phyloP scores from a whole-genome alignment of 2,329 filamentous ascomycete species.

The Bipolaris oryzae region DNA sequence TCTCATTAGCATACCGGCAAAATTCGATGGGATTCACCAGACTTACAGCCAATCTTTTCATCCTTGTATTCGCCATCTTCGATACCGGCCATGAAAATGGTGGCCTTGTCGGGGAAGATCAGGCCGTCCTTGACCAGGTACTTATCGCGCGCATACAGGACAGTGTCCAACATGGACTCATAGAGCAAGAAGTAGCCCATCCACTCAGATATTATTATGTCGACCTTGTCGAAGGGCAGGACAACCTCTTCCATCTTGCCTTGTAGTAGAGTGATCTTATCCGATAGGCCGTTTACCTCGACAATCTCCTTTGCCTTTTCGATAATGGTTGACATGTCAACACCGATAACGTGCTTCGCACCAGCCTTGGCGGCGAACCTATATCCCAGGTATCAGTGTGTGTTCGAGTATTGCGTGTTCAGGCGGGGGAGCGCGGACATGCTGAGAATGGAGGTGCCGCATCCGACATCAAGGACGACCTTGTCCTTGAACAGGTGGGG shows the following conservation, averaged over 20 bases:
- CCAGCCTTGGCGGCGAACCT: slow-evolving; percentile 98
- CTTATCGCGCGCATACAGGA: slow-evolving; percentile 92
- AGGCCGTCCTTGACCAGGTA: slow-evolving; percentile 86
- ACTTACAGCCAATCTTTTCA: slow-evolving; percentile 94
- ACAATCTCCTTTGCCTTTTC: slow-evolving; percentile 98
- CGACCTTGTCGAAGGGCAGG: slow-evolving; percentile 91
- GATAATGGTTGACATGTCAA: slow-evolving; percentile 99
- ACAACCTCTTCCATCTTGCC: slow-evolving; percentile 99
- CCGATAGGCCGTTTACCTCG: slow-evolving; percentile 83
- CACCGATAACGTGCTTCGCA: slow-evolving; percentile 97
- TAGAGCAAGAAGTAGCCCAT: slow-evolving; percentile 99
- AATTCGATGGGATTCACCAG: neutral
- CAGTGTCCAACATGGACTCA: slow-evolving; percentile 98
- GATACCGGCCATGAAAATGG: slow-evolving; percentile 94
- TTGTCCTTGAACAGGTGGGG: slow-evolving; percentile 91
- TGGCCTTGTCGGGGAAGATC: slow-evolving; percentile 99
- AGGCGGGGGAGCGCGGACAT: slow-evolving; percentile 69
- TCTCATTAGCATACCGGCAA: neutral
- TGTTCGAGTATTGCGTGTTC: slow-evolving; percentile 21
- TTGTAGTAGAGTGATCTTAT: slow-evolving; percentile 97
- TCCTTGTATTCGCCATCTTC: slow-evolving; percentile 99
- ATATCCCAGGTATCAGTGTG: slow-evolving; percentile 28
- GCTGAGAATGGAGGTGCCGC: slow-evolving; percentile 96
- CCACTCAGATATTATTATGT: slow-evolving; percentile 99
- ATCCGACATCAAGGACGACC: slow-evolving; percentile 95